phyloP scores from a whole-genome alignment of 78 protist species.

The Anaeramoeba flamelloides region DNA sequence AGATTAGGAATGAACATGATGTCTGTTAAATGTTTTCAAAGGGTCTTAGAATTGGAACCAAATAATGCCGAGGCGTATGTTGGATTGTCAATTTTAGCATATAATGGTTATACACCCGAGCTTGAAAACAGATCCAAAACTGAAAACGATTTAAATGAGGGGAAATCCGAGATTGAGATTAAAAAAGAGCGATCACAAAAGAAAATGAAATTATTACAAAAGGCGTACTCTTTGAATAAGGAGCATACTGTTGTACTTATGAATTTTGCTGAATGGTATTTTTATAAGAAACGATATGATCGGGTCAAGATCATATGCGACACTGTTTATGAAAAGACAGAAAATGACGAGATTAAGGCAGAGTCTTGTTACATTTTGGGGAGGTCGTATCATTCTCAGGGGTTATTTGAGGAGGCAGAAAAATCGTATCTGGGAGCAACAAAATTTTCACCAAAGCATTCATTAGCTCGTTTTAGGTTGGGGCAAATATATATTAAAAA shows the following conservation, averaged over 20 bases:
- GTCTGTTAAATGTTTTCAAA: neutral
- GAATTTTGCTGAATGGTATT: neutral
- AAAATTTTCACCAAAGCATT: neutral
- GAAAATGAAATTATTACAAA: neutral
- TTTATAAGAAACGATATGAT: neutral
- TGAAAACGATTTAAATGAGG: too few relatives aligned
- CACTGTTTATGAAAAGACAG: neutral
- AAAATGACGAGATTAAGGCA: neutral
- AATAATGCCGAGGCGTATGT: neutral
- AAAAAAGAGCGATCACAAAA: neutral
- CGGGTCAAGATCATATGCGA: neutral
- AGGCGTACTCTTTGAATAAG: neutral
- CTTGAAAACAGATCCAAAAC: neutral
- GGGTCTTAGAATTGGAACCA: neutral
- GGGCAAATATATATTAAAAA: neutral
- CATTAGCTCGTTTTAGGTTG: neutral
- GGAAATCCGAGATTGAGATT: too few relatives aligned
- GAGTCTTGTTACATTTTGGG: neutral
- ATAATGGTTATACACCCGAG: neutral
- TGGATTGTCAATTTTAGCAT: neutral
- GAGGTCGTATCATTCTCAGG: neutral
- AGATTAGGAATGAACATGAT: neutral
- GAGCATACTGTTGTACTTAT: neutral
- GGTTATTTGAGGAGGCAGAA: too few relatives aligned
- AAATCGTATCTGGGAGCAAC: neutral